Percentiles rank a stretch among this genome's conserved stretches.
Evolutionary conservation across 1,284 basidiomycete genomes (phyloP).

Genomic region (Austroboletus novae-zelandiae): DNA sequence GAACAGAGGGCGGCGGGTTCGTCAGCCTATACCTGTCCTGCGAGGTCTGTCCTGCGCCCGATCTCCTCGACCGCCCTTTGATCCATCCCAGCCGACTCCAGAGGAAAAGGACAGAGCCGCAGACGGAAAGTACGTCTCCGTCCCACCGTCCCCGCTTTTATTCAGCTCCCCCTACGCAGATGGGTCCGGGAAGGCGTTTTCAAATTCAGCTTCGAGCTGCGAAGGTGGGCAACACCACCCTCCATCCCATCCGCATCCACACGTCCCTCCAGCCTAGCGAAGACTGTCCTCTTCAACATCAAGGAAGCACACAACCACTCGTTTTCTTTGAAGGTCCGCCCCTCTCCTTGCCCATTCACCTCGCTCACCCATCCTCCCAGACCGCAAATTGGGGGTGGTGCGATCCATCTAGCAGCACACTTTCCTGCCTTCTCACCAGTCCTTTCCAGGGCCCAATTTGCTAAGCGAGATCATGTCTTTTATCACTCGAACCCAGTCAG

Average conservation of each 20-base stretch:
- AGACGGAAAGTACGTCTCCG: slow-evolving; percentile 51
- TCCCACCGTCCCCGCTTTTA: background rate
- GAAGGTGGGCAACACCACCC: slow-evolving; percentile 44
- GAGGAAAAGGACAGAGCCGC: slow-evolving; percentile 69
- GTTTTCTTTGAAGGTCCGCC: slow-evolving; percentile 69
- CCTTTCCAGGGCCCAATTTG: slow-evolving; percentile 69
- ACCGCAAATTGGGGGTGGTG: slow-evolving; percentile 86
- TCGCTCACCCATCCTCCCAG: slow-evolving; percentile 34
- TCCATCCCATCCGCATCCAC: background rate
- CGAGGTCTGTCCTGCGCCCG: slow-evolving; percentile 50
- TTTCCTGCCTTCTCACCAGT: slow-evolving; percentile 1
- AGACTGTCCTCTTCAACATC: slow-evolving; percentile 51
- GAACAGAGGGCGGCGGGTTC: slow-evolving; percentile 49
- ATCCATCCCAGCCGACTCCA: slow-evolving; percentile 56
- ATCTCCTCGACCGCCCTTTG: slow-evolving; percentile 10
- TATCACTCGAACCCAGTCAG: slow-evolving; percentile 57
- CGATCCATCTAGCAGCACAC: slow-evolving; percentile 10
- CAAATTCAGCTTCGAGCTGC: slow-evolving; percentile 83
- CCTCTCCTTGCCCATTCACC: background rate
- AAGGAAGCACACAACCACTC: slow-evolving; percentile 86
- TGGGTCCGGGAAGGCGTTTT: slow-evolving; percentile 84
- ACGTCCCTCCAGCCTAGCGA: slow-evolving; percentile 41
- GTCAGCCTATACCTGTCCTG: slow-evolving; percentile 79
- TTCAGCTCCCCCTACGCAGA: slow-evolving; percentile 33
- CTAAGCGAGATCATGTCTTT: slow-evolving; percentile 72